A percentile compares a stretch with the other conserved stretches of the same genome.
These are phyloP conservation scores for Myriosclerotinia curreyana DNA, from an alignment of 2,329 filamentous ascomycete genomes.

Conservation along the genomic window DNA sequence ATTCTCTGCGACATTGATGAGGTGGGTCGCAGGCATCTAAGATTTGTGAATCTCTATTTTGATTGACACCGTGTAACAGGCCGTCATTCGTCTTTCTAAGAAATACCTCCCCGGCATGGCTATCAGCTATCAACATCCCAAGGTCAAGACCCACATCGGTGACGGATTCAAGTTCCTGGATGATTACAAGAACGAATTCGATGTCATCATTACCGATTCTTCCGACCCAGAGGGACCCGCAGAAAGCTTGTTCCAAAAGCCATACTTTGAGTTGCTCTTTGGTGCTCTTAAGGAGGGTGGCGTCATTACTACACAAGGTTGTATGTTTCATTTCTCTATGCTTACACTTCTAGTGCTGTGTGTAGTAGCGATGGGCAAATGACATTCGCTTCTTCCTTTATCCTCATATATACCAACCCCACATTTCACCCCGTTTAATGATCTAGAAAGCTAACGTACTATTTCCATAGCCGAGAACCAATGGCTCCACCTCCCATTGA, in stretches of 20 bases:
- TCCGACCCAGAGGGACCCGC: conserved; percentile 96
- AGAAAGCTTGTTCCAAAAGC: conserved; percentile 96
- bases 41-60: conserved; percentile 8
- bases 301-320: conserved; percentile 99
- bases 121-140: conserved; percentile 88
- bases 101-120: conserved; percentile 95
- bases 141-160: conserved; percentile 86
- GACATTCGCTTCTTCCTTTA: conserved; percentile 17
- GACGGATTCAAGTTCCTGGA: conserved; percentile 99
- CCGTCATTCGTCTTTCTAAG: conserved; percentile 97
- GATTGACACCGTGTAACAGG: conserved; percentile 47
- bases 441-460: conserved; percentile 22
- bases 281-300: conserved; percentile 90
- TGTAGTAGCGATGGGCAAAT: conserved; percentile 24
- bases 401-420: neutral
- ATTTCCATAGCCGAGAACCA: conserved; percentile 81
- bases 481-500: conserved; percentile 95
- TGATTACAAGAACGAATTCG: conserved; percentile 95
- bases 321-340: conserved; percentile 59
- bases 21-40: conserved; percentile 45
- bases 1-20: conserved; percentile 98
- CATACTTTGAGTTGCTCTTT: conserved; percentile 93
- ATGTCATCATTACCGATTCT: conserved; percentile 99
- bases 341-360: conserved; percentile 54
- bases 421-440: conserved; percentile 23